phyloP scores from a whole-genome alignment of 1,284 basidiomycete genomes.

The Marasmius tenuissimus region DNA sequence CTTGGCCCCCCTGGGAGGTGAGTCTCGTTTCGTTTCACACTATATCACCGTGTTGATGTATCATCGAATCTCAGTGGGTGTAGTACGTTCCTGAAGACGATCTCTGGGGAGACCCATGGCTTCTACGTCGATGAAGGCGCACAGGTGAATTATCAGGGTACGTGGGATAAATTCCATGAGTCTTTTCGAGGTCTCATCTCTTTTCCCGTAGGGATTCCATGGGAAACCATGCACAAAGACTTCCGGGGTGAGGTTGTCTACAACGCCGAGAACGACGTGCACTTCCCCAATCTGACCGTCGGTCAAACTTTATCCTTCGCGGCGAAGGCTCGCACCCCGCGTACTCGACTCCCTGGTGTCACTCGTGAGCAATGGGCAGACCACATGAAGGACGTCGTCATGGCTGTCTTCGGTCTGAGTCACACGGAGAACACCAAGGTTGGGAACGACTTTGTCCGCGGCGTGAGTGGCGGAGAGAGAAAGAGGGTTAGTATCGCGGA shows the following conservation, averaged over 20 bases:
- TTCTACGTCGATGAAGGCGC: slow-evolving; percentile 41
- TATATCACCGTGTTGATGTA: background rate
- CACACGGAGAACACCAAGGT: slow-evolving; percentile 58
- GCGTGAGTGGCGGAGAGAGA: slow-evolving; percentile 58
- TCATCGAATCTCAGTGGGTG: slow-evolving; percentile 38
- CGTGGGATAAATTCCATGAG: background rate
- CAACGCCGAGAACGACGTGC: slow-evolving; percentile 43
- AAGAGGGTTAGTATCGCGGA: slow-evolving; percentile 65
- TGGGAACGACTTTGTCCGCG: slow-evolving; percentile 53
- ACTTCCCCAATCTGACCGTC: slow-evolving; percentile 58
- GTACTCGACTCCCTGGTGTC: slow-evolving; percentile 45
- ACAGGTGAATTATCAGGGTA: slow-evolving; percentile 52
- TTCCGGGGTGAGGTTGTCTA: slow-evolving; percentile 18
- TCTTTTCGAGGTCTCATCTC: background rate
- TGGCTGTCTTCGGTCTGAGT: slow-evolving; percentile 60
- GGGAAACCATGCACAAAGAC: slow-evolving; percentile 43
- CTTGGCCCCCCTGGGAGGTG: slow-evolving; percentile 46
- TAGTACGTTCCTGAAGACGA: slow-evolving; percentile 53
- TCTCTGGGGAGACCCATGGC: slow-evolving; percentile 50
- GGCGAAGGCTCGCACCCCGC: slow-evolving; percentile 47
- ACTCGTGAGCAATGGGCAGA: slow-evolving; percentile 43
- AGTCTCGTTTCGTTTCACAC: background rate
- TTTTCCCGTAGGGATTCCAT: slow-evolving; percentile 29
- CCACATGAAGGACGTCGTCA: slow-evolving; percentile 47
- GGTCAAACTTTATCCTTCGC: slow-evolving; percentile 54